Conservation (phyloP, 192 early-diverging fungal genomes). For the Backusella liffmaniae region DNA sequence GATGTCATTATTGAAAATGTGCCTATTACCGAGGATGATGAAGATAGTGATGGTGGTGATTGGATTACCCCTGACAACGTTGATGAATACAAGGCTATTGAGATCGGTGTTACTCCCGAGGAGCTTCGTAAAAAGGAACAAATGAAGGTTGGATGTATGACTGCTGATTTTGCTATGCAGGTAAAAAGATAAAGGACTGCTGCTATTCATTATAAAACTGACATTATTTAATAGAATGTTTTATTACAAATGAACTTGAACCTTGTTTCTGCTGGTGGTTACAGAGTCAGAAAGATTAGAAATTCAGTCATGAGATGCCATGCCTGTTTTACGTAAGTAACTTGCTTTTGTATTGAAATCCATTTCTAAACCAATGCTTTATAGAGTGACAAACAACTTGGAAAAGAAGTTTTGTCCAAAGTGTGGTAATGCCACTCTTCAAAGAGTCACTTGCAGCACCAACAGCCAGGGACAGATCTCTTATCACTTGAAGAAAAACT, state of each 20-base stretch:
- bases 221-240: slow-evolving; percentile 64
- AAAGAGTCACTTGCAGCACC: slow-evolving; percentile 77
- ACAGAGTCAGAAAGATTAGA: slow-evolving; percentile 72
- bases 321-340: slow-evolving; percentile 78
- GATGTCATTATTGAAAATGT: slow-evolving; percentile 5
- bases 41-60: slow-evolving; percentile 65
- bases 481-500: slow-evolving; percentile 89
- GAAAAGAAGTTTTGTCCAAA: slow-evolving; percentile 88
- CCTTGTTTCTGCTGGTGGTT: slow-evolving; percentile 82
- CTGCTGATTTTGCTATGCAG: slow-evolving; percentile 94
- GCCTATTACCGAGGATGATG: slow-evolving; percentile 27
- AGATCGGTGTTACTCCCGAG: slow-evolving; percentile 50
- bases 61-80: slow-evolving; percentile 97
- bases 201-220: neutral
- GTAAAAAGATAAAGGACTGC: slow-evolving; percentile 38
- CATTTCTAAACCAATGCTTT: neutral
- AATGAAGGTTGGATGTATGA: slow-evolving; percentile 87
- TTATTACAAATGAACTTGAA: slow-evolving; percentile 89
- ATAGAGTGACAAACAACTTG: slow-evolving; percentile 82
- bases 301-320: slow-evolving; percentile 94
- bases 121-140: slow-evolving; percentile 26
- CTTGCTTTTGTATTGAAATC: no score
- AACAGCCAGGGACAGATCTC: slow-evolving; percentile 77
- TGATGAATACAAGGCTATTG: slow-evolving; percentile 60
- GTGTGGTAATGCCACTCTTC: slow-evolving; percentile 88